phyloP scores from a whole-genome alignment of 306 rosid genomes.

The Geum urbanum region DNA sequence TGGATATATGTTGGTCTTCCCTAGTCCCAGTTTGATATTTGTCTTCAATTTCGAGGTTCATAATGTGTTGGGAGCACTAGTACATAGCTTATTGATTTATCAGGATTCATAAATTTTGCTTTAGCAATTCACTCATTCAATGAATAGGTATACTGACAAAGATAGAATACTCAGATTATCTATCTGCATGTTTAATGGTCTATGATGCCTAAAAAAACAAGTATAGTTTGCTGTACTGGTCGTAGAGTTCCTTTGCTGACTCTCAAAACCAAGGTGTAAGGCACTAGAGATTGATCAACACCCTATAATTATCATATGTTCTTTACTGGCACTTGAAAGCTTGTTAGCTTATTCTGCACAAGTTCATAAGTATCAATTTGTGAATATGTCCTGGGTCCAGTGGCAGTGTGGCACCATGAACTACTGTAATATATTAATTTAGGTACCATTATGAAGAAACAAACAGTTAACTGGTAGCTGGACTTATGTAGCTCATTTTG shows the following conservation, averaged over 20 bases:
- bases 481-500: neutral
- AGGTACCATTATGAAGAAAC: neutral
- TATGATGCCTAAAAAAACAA: neutral
- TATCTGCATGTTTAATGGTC: neutral
- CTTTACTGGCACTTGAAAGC: neutral
- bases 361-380: neutral
- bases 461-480: neutral
- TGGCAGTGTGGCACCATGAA: neutral
- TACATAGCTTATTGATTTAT: neutral
- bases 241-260: neutral
- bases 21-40: neutral
- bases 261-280: neutral
- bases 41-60: neutral
- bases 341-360: slow-evolving; percentile 2
- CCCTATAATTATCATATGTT: neutral
- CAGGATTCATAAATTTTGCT: neutral
- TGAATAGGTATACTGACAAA: neutral
- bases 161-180: neutral
- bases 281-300: neutral
- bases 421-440: neutral
- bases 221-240: neutral
- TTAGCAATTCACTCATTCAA: neutral
- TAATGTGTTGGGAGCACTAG: neutral
- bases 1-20: neutral
- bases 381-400: neutral